phyloP scores from a whole-genome alignment of 2,329 filamentous ascomycete genomes.

The Diaporthe capsici region DNA sequence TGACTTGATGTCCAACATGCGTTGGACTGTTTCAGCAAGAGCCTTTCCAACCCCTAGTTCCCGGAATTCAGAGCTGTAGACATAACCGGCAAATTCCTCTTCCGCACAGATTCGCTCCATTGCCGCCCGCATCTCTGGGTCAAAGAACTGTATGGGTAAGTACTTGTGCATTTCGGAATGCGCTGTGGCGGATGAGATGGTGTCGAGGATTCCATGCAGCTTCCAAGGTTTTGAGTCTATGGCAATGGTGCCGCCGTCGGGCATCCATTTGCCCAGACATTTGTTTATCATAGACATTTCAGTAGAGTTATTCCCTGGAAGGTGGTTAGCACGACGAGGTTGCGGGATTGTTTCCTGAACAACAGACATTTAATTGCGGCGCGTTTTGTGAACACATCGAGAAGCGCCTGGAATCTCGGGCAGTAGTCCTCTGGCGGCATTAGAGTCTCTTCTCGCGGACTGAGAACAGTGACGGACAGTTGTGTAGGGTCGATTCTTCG shows the following conservation, averaged over 20 bases:
- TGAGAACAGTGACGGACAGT: background rate
- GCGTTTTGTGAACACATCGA: background rate
- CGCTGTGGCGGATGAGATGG: background rate
- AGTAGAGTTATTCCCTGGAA: background rate
- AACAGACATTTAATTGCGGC: background rate
- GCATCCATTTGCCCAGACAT: background rate
- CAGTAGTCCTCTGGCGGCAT: background rate
- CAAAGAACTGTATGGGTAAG: background rate
- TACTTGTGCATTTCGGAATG: background rate
- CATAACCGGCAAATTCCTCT: slow-evolving; percentile 8
- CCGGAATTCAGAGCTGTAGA: background rate
- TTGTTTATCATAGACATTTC: background rate
- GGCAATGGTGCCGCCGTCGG: background rate
- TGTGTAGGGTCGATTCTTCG: background rate
- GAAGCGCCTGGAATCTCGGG: background rate
- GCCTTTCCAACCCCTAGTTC: slow-evolving; percentile 8
- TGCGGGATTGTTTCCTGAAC: background rate
- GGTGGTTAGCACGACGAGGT: background rate
- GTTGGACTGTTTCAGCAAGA: background rate
- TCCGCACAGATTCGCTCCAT: background rate
- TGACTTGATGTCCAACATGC: background rate
- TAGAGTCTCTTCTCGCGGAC: background rate
- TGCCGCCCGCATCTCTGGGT: background rate
- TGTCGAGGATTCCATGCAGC: background rate
- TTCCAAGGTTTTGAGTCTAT: background rate